Conservation (phyloP, 2,329 filamentous ascomycete species). For the Penicillium sp. region DNA sequence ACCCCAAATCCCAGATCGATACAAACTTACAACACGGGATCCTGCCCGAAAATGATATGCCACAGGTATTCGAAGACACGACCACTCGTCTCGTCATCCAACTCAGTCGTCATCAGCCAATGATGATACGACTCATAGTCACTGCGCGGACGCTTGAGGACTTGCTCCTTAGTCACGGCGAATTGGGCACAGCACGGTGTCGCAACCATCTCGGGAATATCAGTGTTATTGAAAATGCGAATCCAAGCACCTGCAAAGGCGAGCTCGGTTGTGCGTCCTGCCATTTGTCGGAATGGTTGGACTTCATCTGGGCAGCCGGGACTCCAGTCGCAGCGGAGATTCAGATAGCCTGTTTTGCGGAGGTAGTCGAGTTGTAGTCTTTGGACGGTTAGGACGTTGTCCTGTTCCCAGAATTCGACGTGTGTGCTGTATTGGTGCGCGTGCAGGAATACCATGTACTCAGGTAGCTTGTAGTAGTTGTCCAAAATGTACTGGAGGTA, state of each 20-base stretch:
- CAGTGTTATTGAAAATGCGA: conserved; percentile 31
- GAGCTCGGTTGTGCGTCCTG: conserved; percentile 23
- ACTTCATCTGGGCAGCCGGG: conserved; percentile 39
- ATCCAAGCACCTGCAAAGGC: conserved; percentile 32
- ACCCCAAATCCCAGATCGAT: neutral
- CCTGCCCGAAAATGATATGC: conserved; percentile 57
- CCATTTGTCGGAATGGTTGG: conserved; percentile 27
- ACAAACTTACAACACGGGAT: conserved; percentile 40
- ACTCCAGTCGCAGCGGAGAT: conserved; percentile 54
- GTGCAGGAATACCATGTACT: conserved; percentile 58
- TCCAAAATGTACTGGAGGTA: conserved; percentile 50
- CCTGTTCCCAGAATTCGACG: conserved; percentile 56
- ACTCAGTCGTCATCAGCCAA: conserved; percentile 59
- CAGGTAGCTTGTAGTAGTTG: conserved; percentile 49
- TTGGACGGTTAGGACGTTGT: conserved; percentile 52
- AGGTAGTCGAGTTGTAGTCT: conserved; percentile 53
- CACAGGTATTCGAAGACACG: conserved; percentile 65
- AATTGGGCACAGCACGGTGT: conserved; percentile 67
- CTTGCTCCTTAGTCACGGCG: conserved; percentile 56
- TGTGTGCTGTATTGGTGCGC: conserved; percentile 54
- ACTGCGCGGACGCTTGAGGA: conserved; percentile 49
- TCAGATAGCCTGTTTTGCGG: conserved; percentile 56
- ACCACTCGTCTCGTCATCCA: conserved; percentile 58
- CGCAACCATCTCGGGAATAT: conserved; percentile 53
- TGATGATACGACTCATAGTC: conserved; percentile 58